Evolutionary conservation across 768 basidiomycete species (phyloP).

Genomic region (Imleria badia): DNA sequence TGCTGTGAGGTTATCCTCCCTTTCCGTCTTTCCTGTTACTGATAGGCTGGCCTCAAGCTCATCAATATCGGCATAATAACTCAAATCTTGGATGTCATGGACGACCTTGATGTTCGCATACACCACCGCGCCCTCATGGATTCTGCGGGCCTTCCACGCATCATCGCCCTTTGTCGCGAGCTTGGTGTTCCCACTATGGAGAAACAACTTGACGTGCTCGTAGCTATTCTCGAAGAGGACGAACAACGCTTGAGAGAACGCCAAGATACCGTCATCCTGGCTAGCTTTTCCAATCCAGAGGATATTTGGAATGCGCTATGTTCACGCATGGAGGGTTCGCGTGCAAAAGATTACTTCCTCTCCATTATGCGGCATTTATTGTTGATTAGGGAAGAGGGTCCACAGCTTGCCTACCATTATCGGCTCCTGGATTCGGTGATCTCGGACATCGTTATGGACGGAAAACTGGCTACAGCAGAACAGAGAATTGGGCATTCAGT

Average conservation of each 20-base stretch:
- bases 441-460: constrained; percentile 89
- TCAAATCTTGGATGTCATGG: constrained; percentile 59
- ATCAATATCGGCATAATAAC: constrained; percentile 73
- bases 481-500: constrained; percentile 87
- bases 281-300: constrained; percentile 74
- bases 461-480: constrained; percentile 82
- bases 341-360: constrained; percentile 81
- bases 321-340: constrained; percentile 72
- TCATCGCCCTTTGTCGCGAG: constrained; percentile 65
- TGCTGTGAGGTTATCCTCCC: constrained; percentile 54
- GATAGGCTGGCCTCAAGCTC: constrained; percentile 17
- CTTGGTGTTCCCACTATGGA: constrained; percentile 68
- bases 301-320: constrained; percentile 86
- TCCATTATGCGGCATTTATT: constrained; percentile 95
- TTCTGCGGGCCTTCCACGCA: constrained; percentile 72
- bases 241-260: constrained; percentile 70
- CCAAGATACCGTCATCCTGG: constrained; percentile 72
- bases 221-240: constrained; percentile 67
- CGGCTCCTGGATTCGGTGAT: constrained; percentile 89
- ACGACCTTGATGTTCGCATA: constrained; percentile 81
- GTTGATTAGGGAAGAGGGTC: constrained; percentile 86
- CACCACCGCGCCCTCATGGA: constrained; percentile 92
- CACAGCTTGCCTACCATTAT: constrained; percentile 82
- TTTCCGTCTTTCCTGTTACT: constrained; percentile 6
- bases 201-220: constrained; percentile 61